Conservation (phyloP, 2,329 filamentous ascomycete species). For the Pezicula carpinea region DNA sequence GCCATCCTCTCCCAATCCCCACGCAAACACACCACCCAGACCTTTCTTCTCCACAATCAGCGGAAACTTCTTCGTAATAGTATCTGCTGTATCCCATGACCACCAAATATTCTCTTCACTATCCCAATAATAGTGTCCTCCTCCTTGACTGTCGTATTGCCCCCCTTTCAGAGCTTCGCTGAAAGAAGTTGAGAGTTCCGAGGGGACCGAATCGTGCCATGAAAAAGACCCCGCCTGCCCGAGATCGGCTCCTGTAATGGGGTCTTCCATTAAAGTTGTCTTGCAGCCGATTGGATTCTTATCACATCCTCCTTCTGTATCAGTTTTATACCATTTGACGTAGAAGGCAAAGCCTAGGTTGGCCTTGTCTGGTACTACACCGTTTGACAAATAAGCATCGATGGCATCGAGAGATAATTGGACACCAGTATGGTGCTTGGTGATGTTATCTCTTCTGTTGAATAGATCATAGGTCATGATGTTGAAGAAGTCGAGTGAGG, state of each 20-base stretch:
- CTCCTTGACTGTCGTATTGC: conserved; percentile 49
- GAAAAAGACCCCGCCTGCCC: conserved; percentile 56
- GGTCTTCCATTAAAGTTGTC: conserved; percentile 53
- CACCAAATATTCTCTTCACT: conserved; percentile 56
- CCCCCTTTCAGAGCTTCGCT: conserved; percentile 47
- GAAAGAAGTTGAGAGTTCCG: conserved; percentile 53
- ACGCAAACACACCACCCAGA: conserved; percentile 70
- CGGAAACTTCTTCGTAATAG: conserved; percentile 58
- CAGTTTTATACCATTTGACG: conserved; percentile 59
- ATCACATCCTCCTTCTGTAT: conserved; percentile 33
- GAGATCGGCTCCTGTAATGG: conserved; percentile 49
- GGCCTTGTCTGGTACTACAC: conserved; percentile 45
- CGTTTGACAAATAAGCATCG: conserved; percentile 53
- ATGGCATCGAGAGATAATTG: conserved; percentile 48
- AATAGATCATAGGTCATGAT: conserved; percentile 68
- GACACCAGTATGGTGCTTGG: conserved; percentile 63
- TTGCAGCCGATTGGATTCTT: conserved; percentile 46
- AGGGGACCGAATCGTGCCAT: conserved; percentile 51
- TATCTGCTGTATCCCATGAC: conserved; percentile 64
- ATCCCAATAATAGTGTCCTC: conserved; percentile 69
- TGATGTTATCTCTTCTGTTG: conserved; percentile 61
- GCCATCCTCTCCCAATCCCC: conserved; percentile 67
- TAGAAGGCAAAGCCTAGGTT: conserved; percentile 66
- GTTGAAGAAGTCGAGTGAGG: conserved; percentile 62
- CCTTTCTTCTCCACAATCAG: conserved; percentile 49